phyloP scores from a whole-genome alignment of 2,329 filamentous ascomycete species.

The Gyromitra esculenta region DNA sequence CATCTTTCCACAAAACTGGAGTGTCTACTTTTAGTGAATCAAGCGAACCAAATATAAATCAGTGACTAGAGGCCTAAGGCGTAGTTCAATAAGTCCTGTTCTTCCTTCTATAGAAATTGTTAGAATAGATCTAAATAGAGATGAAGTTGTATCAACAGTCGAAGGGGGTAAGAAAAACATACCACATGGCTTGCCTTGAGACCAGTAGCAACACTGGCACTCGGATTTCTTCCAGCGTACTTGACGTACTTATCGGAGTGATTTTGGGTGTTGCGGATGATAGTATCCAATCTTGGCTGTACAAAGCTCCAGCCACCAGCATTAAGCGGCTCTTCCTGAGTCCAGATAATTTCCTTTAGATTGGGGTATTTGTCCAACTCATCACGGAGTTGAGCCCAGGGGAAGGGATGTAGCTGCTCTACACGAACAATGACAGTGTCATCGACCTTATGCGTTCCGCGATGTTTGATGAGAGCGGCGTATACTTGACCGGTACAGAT shows the following conservation, averaged over 20 bases:
- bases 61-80: constrained; percentile 63
- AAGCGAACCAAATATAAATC: constrained; percentile 11
- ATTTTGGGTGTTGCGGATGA: constrained; percentile 90
- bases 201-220: constrained; percentile 92
- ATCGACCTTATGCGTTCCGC: constrained; percentile 83
- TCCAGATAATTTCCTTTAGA: constrained; percentile 96
- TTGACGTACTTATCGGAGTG: constrained; percentile 95
- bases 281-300: constrained; percentile 96
- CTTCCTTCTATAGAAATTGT: constrained; percentile 72
- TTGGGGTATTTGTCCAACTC: constrained; percentile 98
- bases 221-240: constrained; percentile 94
- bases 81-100: constrained; percentile 79
- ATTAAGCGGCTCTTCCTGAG: constrained; percentile 96
- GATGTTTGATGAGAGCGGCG: constrained; percentile 88
- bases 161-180: constrained; percentile 1
- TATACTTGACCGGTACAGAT: constrained; percentile 96
- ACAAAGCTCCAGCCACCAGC: constrained; percentile 96
- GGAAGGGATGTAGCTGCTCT: constrained; percentile 98
- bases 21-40: constrained; percentile 28
- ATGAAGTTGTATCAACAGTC: neutral
- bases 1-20: constrained; percentile 18
- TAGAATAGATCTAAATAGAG: neutral
- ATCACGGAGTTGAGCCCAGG: constrained; percentile 94
- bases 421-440: constrained; percentile 94
- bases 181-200: constrained; percentile 80